Evolutionary conservation across 2,329 filamentous ascomycete species (phyloP).

Genomic region (Trichophaea hybrida): DNA sequence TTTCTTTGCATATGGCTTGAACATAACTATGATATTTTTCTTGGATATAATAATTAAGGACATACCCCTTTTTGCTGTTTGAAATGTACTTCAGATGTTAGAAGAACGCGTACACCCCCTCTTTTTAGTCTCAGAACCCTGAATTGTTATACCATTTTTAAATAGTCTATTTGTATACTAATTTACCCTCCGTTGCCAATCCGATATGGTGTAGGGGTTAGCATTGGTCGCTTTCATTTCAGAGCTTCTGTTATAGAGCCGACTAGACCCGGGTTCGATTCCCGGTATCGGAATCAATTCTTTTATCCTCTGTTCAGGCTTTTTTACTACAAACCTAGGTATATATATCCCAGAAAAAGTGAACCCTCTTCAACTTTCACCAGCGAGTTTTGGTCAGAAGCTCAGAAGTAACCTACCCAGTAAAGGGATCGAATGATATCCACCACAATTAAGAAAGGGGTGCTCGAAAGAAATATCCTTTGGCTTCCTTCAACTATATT

Average conservation of each 20-base stretch:
- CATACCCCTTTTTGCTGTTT: neutral
- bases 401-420: too few species aligned
- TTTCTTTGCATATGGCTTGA: neutral
- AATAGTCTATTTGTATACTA: neutral
- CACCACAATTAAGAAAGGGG: too few species aligned
- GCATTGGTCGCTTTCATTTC: neutral
- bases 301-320: too few species aligned
- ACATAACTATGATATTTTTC: neutral
- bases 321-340: too few species aligned
- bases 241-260: neutral
- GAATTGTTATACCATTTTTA: neutral
- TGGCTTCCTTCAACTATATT: too few species aligned
- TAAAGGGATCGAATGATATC: too few species aligned
- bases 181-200: neutral
- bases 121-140: neutral
- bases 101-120: neutral
- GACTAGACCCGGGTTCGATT: conserved; percentile 5
- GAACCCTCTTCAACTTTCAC: too few species aligned
- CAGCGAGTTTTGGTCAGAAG: too few species aligned
- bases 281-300: neutral
- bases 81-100: neutral
- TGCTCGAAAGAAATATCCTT: too few species aligned
- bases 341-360: too few species aligned
- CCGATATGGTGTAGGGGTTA: neutral
- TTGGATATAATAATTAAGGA: neutral